These are phyloP conservation scores for Lepidopterella palustris DNA, from an alignment of 495 filamentous ascomycete genomes.

Conservation along the genomic window DNA sequence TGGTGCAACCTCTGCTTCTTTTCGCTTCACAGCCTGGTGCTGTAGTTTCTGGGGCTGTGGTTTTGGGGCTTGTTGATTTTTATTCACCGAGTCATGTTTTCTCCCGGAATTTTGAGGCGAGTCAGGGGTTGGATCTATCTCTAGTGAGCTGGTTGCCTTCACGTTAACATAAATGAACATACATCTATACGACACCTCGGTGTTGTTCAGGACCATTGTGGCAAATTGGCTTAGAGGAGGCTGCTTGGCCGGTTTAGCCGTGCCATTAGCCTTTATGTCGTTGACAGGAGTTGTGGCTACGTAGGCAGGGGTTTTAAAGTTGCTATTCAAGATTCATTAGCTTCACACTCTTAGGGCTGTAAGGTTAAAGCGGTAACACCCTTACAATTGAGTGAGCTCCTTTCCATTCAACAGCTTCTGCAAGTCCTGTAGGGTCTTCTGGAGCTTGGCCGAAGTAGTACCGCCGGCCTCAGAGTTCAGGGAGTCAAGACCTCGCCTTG, in stretches of 20 bases:
- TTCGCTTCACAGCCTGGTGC: background rate
- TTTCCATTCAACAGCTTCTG: conserved; percentile 62
- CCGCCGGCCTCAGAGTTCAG: conserved; percentile 31
- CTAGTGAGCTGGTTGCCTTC: background rate
- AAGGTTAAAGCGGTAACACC: background rate
- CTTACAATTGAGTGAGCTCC: conserved; percentile 68
- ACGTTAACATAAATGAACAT: conserved; percentile 21
- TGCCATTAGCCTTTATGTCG: conserved; percentile 15
- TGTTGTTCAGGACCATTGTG: conserved; percentile 51
- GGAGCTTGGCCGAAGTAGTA: conserved; percentile 29
- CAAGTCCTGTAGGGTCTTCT: conserved; percentile 51
- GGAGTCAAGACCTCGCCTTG: conserved; percentile 21
- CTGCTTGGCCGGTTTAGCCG: conserved; percentile 20
- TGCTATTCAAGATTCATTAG: conserved; percentile 47
- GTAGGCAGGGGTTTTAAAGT: conserved; percentile 51
- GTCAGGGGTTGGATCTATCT: conserved; percentile 40
- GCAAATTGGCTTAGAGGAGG: conserved; percentile 50
- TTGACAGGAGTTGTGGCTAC: conserved; percentile 15
- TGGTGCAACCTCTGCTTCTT: background rate
- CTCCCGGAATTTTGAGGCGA: conserved; percentile 12
- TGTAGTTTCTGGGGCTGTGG: background rate
- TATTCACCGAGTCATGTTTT: background rate
- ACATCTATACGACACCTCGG: conserved; percentile 52
- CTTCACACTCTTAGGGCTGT: too few relatives aligned
- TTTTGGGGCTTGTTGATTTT: background rate